phyloP scores from a whole-genome alignment of 805 yeast species.

The Hanseniaspora lachancei region DNA sequence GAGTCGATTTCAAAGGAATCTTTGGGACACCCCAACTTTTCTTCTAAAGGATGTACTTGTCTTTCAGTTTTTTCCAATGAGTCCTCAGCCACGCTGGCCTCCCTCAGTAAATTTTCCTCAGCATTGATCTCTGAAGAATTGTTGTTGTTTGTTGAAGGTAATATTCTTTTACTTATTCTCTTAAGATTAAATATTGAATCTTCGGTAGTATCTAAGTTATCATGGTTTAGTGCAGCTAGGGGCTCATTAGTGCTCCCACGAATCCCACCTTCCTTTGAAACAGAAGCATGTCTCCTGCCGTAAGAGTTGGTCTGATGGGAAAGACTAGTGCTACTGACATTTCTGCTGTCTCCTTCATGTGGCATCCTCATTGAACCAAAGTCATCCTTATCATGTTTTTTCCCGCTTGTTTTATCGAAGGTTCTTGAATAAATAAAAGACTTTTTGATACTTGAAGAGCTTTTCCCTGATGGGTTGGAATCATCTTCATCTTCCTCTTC shows the following conservation, averaged over 20 bases:
- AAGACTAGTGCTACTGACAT: neutral
- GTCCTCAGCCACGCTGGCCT: neutral
- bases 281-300: too few relatives aligned
- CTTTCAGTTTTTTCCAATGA: neutral
- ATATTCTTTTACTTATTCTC: neutral
- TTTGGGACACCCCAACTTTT: neutral
- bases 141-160: neutral
- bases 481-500: slow-evolving; percentile 2
- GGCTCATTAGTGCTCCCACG: neutral
- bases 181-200: slow-evolving; percentile 5
- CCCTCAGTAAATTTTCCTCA: neutral
- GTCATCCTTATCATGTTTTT: neutral
- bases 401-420: neutral
- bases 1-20: slow-evolving; percentile 8
- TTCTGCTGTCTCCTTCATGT: neutral
- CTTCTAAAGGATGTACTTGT: neutral
- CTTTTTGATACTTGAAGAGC: neutral
- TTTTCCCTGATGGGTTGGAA: neutral
- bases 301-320: too few relatives aligned
- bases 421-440: neutral
- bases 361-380: neutral
- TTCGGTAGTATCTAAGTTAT: neutral
- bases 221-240: neutral
- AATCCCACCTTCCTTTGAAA: neutral
- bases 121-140: neutral